phyloP scores from a whole-genome alignment of 176 grass and related monocot genomes.

The Leersia perrieri region DNA sequence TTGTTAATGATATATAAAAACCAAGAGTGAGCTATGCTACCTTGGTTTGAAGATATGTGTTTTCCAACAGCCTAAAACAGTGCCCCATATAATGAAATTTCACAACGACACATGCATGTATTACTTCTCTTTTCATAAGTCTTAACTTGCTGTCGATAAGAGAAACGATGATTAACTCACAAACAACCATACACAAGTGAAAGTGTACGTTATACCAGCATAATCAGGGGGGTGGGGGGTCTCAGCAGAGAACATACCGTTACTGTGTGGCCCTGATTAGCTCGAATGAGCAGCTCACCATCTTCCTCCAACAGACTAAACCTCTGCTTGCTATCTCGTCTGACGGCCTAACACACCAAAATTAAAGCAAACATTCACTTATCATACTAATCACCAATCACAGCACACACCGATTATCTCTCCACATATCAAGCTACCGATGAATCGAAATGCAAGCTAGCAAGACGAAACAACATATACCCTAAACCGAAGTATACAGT shows the following conservation, averaged over 20 bases:
- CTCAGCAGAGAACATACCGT: slow-evolving; percentile 38
- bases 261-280: slow-evolving; percentile 83
- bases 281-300: slow-evolving; percentile 69
- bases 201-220: neutral
- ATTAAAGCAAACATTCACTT: neutral
- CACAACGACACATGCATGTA: neutral
- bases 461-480: neutral
- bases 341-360: slow-evolving; percentile 55
- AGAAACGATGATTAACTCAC: neutral
- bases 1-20: neutral
- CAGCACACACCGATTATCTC: neutral
- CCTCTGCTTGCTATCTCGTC: slow-evolving; percentile 74
- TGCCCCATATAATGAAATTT: neutral
- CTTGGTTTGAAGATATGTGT: neutral
- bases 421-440: neutral
- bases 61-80: neutral
- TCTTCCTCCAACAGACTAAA: slow-evolving; percentile 89
- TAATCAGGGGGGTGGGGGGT: neutral
- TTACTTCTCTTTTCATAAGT: neutral
- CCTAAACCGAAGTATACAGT: neutral
- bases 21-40: neutral
- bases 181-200: neutral
- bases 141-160: neutral
- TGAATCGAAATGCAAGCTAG: neutral
- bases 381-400: too few relatives aligned